A percentile compares a stretch with the other conserved stretches of the same genome.
Evolutionary conservation across 345 rosid genomes (phyloP).

Genomic region (Zanthoxylum bungeanum): DNA sequence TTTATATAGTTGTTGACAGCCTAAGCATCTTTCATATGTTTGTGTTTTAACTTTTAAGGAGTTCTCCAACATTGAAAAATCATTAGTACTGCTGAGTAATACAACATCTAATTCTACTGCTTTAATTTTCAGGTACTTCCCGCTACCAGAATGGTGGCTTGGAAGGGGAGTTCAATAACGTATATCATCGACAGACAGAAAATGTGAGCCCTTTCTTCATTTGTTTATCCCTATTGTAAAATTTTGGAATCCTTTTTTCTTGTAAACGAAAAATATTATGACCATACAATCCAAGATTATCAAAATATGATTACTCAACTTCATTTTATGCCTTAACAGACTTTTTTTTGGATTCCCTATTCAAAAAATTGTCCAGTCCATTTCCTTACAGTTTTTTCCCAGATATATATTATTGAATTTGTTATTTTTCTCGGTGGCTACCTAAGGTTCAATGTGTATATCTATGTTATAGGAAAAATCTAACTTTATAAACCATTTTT

Average conservation of each 20-base stretch:
- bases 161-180: slow-evolving; percentile 37
- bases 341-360: no score
- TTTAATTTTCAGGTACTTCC: slow-evolving; percentile 46
- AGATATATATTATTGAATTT: background rate
- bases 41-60: background rate
- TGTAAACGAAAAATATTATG: background rate
- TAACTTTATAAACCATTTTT: slow-evolving; percentile 23
- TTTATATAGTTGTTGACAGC: background rate
- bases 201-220: slow-evolving; percentile 31
- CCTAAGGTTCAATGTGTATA: background rate
- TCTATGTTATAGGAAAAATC: background rate
- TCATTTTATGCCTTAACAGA: background rate
- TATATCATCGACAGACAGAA: slow-evolving; percentile 37
- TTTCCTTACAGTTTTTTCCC: background rate
- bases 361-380: no score
- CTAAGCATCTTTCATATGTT: background rate
- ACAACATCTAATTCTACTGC: slow-evolving; percentile 21
- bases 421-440: background rate
- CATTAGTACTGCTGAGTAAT: background rate
- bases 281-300: background rate
- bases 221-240: background rate
- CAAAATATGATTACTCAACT: background rate
- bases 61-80: background rate
- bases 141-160: slow-evolving; percentile 32
- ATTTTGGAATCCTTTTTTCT: background rate